These are phyloP conservation scores for Dactylonectria estremocensis DNA, from an alignment of 2,329 filamentous ascomycete genomes.

Conservation along the genomic window DNA sequence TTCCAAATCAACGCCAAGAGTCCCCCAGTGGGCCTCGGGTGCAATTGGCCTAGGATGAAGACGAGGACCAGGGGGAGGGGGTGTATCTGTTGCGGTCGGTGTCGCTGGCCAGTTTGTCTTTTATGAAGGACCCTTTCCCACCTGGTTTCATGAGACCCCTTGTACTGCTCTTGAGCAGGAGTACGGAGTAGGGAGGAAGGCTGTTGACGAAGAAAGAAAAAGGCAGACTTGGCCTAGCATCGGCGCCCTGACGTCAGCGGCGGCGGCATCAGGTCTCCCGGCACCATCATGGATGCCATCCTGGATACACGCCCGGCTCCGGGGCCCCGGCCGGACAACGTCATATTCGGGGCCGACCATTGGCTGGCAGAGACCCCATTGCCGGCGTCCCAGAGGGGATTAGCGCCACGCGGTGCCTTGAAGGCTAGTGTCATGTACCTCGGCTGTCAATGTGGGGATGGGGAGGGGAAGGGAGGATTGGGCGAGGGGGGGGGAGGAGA, in stretches of 20 bases:
- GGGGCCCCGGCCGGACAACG: conserved; percentile 42
- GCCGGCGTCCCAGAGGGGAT: conserved; percentile 13
- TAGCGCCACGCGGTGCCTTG: background rate
- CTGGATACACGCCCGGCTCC: conserved; percentile 40
- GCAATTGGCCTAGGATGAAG: background rate
- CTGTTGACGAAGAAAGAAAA: background rate
- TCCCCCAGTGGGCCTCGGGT: background rate
- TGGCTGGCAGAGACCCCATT: conserved; percentile 30
- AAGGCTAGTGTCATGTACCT: conserved; percentile 16
- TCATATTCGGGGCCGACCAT: conserved; percentile 44
- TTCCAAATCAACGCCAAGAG: background rate
- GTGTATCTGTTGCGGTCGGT: background rate
- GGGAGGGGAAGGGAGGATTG: background rate
- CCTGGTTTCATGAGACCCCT: background rate
- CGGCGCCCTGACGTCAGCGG: conserved; percentile 48
- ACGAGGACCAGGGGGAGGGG: no score
- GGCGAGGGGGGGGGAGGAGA: conserved; percentile 2
- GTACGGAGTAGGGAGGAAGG: background rate
- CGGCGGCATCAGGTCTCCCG: conserved; percentile 42
- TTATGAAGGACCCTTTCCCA: background rate
- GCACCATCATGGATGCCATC: conserved; percentile 36
- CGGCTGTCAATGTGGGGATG: conserved; percentile 17
- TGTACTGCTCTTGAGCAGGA: background rate
- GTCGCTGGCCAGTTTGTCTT: background rate
- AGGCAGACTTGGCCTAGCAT: no score